These are phyloP conservation scores for Closterium sp. DNA, from an alignment of 139 green algal genomes.

Conservation along the genomic window DNA sequence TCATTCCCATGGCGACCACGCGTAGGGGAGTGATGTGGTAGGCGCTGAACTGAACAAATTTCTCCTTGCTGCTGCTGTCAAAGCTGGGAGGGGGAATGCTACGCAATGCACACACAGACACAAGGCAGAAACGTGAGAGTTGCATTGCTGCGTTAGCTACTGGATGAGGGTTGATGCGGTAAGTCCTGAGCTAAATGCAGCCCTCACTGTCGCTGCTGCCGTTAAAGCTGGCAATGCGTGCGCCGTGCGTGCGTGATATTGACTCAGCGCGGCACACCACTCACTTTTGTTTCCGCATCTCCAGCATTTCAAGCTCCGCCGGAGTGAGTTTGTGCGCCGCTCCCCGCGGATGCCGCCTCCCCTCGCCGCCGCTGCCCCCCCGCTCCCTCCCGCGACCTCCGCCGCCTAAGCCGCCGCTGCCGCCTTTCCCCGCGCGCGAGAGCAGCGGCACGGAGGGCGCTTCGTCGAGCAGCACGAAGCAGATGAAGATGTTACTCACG, in stretches of 20 bases:
- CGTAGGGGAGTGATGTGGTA: not conserved
- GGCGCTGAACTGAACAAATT: conserved; percentile 20
- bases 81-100: not conserved
- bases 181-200: not conserved
- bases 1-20: too few species aligned
- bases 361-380: not conserved
- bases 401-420: not conserved
- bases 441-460: not conserved
- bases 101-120: not conserved
- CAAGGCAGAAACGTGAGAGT: not conserved
- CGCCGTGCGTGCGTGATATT: too few species aligned
- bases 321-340: not conserved
- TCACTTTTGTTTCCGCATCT: not conserved
- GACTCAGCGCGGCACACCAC: not conserved
- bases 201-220: not conserved
- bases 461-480: not conserved
- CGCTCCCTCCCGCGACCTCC: not conserved
- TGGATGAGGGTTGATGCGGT: not conserved
- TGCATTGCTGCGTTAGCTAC: too few species aligned
- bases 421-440: not conserved
- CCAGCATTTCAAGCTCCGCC: not conserved
- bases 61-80: not conserved
- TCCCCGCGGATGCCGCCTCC: not conserved
- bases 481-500: conserved; percentile 1
- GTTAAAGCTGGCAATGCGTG: too few species aligned